Evolutionary conservation across 106 monocot genomes (phyloP), one percentile per base, ranked within the genome.

Genomic region (Phalaenopsis equestris): DNA sequence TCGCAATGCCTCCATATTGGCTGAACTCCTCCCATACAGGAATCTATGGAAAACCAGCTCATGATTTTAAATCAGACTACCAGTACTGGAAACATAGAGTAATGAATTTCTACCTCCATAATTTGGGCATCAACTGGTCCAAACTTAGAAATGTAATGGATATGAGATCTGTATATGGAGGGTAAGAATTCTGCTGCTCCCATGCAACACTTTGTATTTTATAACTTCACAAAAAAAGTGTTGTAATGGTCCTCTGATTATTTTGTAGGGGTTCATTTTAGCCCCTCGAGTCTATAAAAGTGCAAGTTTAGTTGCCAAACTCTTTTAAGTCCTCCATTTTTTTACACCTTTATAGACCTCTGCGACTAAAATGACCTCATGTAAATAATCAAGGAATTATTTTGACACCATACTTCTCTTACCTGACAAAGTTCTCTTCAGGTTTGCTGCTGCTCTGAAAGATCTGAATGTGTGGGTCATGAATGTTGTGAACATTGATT

Each of bases 131-230:
- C 55, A 65, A 86, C 76, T 96, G 96, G 96, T 82, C 90, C 15
- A 84, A 85, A 77, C 84, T 96, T 48, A 96, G 96, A 82, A 96
- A 96, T 82, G 90, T 90, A 45, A 96, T 96, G 96, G 96, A 96
- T 76, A 96, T 96, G 96, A 88, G 89, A 89, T 93, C 96, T n/a
- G 80, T 87, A 9, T 96, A 96, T 82, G 96, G 96, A 91, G 96
- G 96, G 96, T 96, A 88, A 83, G 46, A 55, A 23, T 67, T 67
- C 12, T 68, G 8, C 55, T 77, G n/a, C 30, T n/a, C 3, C n/a
- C 11, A 55, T 46, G 37, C 23, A 18, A 49, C 75, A 65, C 10
- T 1, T 75, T 64, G 43, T 52, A 30, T 30, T 30, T 30, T 30
- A 30, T 30, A 30, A 30, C 30, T 30, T 30, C 30, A 30, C 30